Evolutionary conservation across 2,329 filamentous ascomycete genomes (phyloP), one percentile per base, ranked within the genome.

Genomic region (Talaromyces sp.): DNA sequence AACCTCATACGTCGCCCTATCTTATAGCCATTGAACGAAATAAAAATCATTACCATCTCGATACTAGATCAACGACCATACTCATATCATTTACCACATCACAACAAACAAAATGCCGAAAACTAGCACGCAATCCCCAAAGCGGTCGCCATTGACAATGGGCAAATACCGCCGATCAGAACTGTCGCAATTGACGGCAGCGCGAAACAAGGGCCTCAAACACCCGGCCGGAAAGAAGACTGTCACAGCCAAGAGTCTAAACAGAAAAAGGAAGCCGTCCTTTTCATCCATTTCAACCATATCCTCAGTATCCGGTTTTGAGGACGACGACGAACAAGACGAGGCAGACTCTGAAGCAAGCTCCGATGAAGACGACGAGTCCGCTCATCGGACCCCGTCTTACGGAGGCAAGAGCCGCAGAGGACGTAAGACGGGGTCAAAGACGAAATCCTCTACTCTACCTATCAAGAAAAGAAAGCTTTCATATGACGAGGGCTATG

Each of bases 301-400:
- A 13, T 78, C 76, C 3, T 76, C 75, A 0, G 72, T 78, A 22
- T 77, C 77, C 1, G 77, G 74, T 3, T 70, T 78, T 2, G 73
- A 72, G 22, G 76, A 76, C 6, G 61, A 76, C 6, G 61, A 76
- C 34, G 77, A 75, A 53, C 75, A 77, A 43, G 76, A 76, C n/a
- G 73, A 69, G 27, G 75, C 77, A 58, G 75, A 75, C 27, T 76
- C 75, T 8, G 78, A 78, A 60, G 77, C 77, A 53, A 75, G 76
- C 69, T 77, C 77, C 15, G 79, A 80, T 58, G 79, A 82, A 64
- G 78, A 81, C 68, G 75, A 80, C 63, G 79, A 80, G 67, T 77
- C 78, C 67, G 76, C 75, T 69, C 75, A 73, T 58, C 73, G 74
- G 65, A 74, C 75, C 76, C 77, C 78, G 78, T 79, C 79, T 76